phyloP scores from a whole-genome alignment of 805 yeast species.

The Wickerhamomyces sydowiorum region DNA sequence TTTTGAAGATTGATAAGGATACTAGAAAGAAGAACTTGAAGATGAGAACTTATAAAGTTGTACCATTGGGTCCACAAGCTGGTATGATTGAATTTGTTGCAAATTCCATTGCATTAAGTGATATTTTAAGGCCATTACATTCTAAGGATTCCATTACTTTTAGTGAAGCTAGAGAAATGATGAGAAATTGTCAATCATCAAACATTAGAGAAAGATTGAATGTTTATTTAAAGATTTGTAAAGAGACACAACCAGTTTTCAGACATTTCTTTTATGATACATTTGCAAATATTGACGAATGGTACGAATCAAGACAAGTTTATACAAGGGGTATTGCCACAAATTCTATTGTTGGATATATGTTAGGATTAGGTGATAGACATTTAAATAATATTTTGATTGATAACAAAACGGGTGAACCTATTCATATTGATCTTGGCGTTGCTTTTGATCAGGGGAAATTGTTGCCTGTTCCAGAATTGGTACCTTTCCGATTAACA shows the following conservation, averaged over 20 bases:
- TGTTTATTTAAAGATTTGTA: slow-evolving; percentile 41
- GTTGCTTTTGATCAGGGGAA: slow-evolving; percentile 95
- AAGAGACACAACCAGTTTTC: slow-evolving; percentile 58
- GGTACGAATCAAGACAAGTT: slow-evolving; percentile 62
- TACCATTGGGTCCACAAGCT: slow-evolving; percentile 81
- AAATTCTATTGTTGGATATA: slow-evolving; percentile 79
- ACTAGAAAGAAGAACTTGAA: slow-evolving; percentile 52
- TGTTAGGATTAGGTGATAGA: slow-evolving; percentile 91
- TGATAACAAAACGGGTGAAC: slow-evolving; percentile 82
- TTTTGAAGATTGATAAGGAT: slow-evolving; percentile 50
- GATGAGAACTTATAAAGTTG: slow-evolving; percentile 81
- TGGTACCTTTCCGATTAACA: slow-evolving; percentile 86
- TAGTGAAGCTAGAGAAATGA: slow-evolving; percentile 54
- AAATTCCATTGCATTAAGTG: slow-evolving; percentile 66
- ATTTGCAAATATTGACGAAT: slow-evolving; percentile 59
- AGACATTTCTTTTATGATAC: slow-evolving; percentile 64
- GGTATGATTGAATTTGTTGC: slow-evolving; percentile 91
- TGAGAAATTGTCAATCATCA: slow-evolving; percentile 52
- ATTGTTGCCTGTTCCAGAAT: slow-evolving; percentile 78
- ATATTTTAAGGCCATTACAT: slow-evolving; percentile 64
- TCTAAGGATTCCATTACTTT: slow-evolving; percentile 39
- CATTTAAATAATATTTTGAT: slow-evolving; percentile 86
- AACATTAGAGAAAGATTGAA: slow-evolving; percentile 37
- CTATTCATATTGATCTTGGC: slow-evolving; percentile 93
- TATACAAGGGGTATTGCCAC: slow-evolving; percentile 81